Evolutionary conservation across 2,329 filamentous ascomycete genomes (phyloP), one percentile per base, ranked within the genome.

Genomic region (Nectriaceae sp.): DNA sequence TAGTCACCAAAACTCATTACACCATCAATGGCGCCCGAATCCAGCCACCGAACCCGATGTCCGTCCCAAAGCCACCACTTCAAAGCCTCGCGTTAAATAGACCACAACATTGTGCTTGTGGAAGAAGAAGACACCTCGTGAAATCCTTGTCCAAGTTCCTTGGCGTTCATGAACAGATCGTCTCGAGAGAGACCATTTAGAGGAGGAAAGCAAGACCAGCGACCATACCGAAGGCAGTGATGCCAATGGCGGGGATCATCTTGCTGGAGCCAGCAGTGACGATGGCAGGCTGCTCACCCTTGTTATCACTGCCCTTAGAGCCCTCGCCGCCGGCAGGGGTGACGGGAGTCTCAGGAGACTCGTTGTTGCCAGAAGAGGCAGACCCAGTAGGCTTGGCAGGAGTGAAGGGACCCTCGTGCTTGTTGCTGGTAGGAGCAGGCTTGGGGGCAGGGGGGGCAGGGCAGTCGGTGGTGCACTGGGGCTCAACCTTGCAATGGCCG

Each of bases 161-260:
- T 8, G 37, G 10, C 37, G 11, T 21, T 39, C 16, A 20, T 21
- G 8, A 39, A 21, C 18, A 39, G 37, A 8, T 39, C 8, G 8
- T 39, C 37, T 4, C 21, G 11, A 20, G n/a, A 5, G 10, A 39
- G 11, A 11, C 41, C 43, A 39, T 47, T 59, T 63, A 65, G 52
- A 65, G 50, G 40, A 62, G 33, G 46, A 65, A 58, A 43, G 54
- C 51, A 38, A 61, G 35, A 50, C 55, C 61, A 26, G 62, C 57
- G 16, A 65, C 37, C 20, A 31, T 44, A 19, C 37, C 41, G 42
- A 60, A 44, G 16, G 53, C 51, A 8, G 59, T 57, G 26, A 64
- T 24, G 35, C 61, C 56, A 20, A 55, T 47, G 29, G 47, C 52
- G 21, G 59, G 52, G 31, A 57, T 52, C 46, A 62, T 56, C 60